A percentile compares a stretch with the other conserved stretches of the same genome.
phyloP scores from a whole-genome alignment of 805 yeast genomes.

The Yamadazyma scolyti region DNA sequence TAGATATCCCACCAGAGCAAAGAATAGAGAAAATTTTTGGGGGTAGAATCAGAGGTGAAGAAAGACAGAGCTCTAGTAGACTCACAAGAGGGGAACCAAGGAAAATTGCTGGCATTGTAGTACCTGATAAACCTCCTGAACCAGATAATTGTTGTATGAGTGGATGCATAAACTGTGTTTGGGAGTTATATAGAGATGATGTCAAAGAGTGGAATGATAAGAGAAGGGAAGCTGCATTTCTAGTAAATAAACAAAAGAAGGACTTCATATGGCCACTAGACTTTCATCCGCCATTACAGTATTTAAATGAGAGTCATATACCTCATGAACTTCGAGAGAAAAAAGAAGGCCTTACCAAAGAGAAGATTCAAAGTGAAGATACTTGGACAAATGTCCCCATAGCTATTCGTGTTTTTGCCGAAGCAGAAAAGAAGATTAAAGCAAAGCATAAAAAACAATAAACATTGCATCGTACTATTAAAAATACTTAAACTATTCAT shows the following conservation, averaged over 20 bases:
- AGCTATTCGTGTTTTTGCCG: constrained; percentile 77
- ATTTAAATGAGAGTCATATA: constrained; percentile 27
- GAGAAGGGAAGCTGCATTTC: constrained; percentile 54
- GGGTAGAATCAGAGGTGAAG: constrained; percentile 52
- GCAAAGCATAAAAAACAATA: constrained; percentile 10
- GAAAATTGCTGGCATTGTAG: constrained; percentile 56
- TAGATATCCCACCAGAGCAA: constrained; percentile 39
- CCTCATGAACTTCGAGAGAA: constrained; percentile 26
- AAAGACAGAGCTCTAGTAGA: constrained; percentile 38
- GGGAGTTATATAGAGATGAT: constrained; percentile 92
- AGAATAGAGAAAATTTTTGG: constrained; percentile 52
- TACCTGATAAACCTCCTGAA: constrained; percentile 80
- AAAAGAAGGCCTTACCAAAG: constrained; percentile 10
- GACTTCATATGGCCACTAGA: constrained; percentile 45
- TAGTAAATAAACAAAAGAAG: constrained; percentile 22
- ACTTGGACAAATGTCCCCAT: constrained; percentile 59
- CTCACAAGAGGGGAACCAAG: constrained; percentile 32
- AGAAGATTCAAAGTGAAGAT: constrained; percentile 8
- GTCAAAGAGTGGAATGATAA: constrained; percentile 71
- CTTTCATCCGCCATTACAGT: constrained; percentile 37
- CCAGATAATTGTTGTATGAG: constrained; percentile 98
- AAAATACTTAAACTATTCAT: constrained; percentile 13
- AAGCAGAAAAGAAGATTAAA: constrained; percentile 68
- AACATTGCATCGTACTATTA: constrained; percentile 39
- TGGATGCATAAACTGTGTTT: constrained; percentile 95